These are phyloP conservation scores for Fusarium tanahbumbuense DNA, from an alignment of 2,329 filamentous ascomycete genomes.

Conservation along the genomic window DNA sequence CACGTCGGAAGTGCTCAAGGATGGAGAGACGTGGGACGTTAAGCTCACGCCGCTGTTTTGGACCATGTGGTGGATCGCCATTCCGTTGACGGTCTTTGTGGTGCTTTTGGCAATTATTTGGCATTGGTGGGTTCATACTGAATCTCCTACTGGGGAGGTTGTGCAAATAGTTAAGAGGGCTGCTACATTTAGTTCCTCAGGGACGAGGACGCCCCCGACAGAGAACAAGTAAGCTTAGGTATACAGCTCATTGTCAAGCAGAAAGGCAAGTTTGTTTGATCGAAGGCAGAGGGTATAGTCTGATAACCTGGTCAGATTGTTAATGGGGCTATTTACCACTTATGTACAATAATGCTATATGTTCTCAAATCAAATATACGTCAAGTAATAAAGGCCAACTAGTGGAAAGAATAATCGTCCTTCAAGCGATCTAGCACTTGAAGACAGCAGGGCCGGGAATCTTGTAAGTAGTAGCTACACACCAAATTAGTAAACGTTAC, in stretches of 20 bases:
- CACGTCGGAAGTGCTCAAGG: conserved; percentile 32
- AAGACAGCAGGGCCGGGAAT: conserved; percentile 62
- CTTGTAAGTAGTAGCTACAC: conserved; percentile 54
- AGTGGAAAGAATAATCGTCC: conserved; percentile 6
- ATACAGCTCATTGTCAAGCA: background rate
- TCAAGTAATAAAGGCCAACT: conserved; percentile 18
- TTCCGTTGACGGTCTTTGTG: conserved; percentile 46
- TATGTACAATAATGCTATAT: conserved; percentile 6
- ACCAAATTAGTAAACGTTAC: background rate
- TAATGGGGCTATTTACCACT: conserved; percentile 16
- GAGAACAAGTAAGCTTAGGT: background rate
- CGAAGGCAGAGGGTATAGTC: background rate
- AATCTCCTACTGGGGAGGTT: conserved; percentile 37
- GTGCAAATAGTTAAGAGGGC: conserved; percentile 38
- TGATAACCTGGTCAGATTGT: conserved; percentile 3
- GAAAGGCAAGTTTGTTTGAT: background rate
- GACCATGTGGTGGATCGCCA: conserved; percentile 48
- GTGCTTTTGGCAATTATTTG: conserved; percentile 43
- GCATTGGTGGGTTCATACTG: conserved; percentile 48
- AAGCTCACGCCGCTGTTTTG: conserved; percentile 46
- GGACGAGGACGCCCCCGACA: conserved; percentile 19
- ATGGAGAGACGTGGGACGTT: conserved; percentile 40
- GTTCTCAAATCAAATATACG: conserved; percentile 12
- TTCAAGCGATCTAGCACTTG: conserved; percentile 52
- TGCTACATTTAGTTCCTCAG: conserved; percentile 34